A percentile compares a stretch with the other conserved stretches of the same genome.
phyloP scores from a whole-genome alignment of 306 rosid species.

The Canavalia gladiata region DNA sequence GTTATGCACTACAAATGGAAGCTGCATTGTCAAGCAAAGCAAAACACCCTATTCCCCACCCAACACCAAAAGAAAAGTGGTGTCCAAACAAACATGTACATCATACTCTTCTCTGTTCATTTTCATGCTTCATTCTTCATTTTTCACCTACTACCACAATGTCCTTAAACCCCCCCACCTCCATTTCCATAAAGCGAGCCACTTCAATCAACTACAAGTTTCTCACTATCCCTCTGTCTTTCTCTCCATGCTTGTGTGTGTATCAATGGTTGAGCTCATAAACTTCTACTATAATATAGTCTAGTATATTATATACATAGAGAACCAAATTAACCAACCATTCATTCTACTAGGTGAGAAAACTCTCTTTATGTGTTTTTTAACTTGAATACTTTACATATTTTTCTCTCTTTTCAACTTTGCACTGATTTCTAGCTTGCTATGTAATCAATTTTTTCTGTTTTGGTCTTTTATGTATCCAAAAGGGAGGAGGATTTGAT shows the following conservation, averaged over 20 bases:
- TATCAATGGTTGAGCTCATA: constrained; percentile 45
- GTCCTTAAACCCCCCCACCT: constrained; percentile 34
- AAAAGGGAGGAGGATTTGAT: constrained; percentile 1
- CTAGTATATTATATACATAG: not conserved
- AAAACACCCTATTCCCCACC: constrained; percentile 53
- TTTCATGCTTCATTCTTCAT: constrained; percentile 45
- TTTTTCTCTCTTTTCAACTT: not conserved
- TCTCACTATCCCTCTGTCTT: constrained; percentile 40
- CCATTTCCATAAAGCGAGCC: constrained; percentile 27
- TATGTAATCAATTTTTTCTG: not conserved
- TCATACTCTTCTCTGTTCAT: constrained; percentile 54
- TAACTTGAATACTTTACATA: not conserved
- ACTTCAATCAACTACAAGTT: constrained; percentile 47
- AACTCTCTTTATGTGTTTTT: constrained; percentile 1
- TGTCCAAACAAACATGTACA: constrained; percentile 47
- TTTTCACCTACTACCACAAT: constrained; percentile 58
- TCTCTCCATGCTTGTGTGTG: constrained; percentile 45
- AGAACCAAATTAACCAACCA: constrained; percentile 11
- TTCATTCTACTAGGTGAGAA: constrained; percentile 34
- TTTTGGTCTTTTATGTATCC: constrained; percentile 10
- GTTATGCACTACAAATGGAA: constrained; percentile 55
- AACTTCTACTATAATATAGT: constrained; percentile 27
- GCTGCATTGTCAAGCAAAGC: constrained; percentile 76
- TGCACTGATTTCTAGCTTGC: not conserved
- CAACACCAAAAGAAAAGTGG: constrained; percentile 52